Evolutionary conservation across 2,329 filamentous ascomycete genomes (phyloP), one percentile per base, ranked within the genome.

Genomic region (Clonostachys byssicola): DNA sequence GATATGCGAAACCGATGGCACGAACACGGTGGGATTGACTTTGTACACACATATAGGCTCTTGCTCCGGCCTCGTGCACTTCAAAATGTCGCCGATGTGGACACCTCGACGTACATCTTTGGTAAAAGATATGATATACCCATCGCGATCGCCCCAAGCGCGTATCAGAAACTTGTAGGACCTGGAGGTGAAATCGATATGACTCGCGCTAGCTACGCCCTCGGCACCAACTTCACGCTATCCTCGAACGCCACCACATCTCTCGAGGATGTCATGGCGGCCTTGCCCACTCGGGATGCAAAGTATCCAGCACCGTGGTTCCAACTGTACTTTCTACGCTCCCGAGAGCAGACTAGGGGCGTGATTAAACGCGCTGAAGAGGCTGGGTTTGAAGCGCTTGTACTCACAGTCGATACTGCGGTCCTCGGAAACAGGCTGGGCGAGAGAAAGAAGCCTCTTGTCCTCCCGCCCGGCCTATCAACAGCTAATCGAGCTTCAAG

Each of bases 41-140:
- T 3, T 3, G 9, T 3, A 30, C 9, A 30, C 23, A n/a, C 23
- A 8, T 9, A n/a, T 5, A 39, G 49, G 17, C 34, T 40, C 12
- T 16, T 33, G 34, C 17, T 43, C 14, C 13, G 39, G 12, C 75
- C 75, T 2, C 67, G 71, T 16, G 72, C 78, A 64, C 60, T 78
- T 56, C 55, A 61, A 35, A 60, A 64, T 5, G 66, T 59, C 17
- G 45, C 54, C 42, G 63, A 62, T 38, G 64, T 75, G 17, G 65
- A 78, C 48, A 58, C 78, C 30, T 63, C 61, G 10, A 65, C 75
- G 10, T 62, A 71, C 42, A 59, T 81, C 4, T 78, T 81, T 50
- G 72, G 72, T 8, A 47, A 50, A 7, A 46, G 30, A 5, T 54
- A 50, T 18, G 36, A 48, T 4, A 50, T 64, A 3, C 61, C 61